Percentiles rank a stretch among this genome's conserved stretches.
phyloP scores from a whole-genome alignment of 495 filamentous ascomycete genomes.

The Hyaloscypha hepaticicola region DNA sequence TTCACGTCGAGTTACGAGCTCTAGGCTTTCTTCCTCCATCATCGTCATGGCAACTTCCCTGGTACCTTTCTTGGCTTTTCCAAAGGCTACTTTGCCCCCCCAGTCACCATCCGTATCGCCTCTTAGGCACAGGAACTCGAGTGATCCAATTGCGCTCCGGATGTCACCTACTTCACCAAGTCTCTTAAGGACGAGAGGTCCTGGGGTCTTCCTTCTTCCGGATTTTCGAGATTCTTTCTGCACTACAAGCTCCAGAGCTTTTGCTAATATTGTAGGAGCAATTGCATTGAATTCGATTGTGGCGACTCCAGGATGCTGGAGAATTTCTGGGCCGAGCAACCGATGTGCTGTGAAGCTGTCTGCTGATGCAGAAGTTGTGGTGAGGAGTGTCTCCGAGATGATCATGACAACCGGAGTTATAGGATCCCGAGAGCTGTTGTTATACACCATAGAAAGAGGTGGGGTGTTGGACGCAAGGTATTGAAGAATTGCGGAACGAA shows the following conservation, averaged over 20 bases:
- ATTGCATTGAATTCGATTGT: constrained; percentile 90
- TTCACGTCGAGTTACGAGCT: constrained; percentile 79
- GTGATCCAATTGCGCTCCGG: constrained; percentile 80
- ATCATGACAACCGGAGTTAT: constrained; percentile 82
- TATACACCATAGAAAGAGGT: constrained; percentile 35
- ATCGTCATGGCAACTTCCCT: constrained; percentile 59
- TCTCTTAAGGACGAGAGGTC: constrained; percentile 67
- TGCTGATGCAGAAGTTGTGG: constrained; percentile 68
- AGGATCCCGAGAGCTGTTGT: constrained; percentile 31
- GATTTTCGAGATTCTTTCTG: constrained; percentile 76
- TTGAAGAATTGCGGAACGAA: constrained; percentile 70
- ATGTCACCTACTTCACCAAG: constrained; percentile 87
- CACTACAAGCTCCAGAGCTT: constrained; percentile 76
- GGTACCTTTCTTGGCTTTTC: constrained; percentile 56
- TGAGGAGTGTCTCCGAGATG: constrained; percentile 81
- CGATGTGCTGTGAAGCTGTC: constrained; percentile 91
- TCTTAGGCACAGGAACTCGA: constrained; percentile 87
- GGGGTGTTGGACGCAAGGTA: constrained; percentile 65
- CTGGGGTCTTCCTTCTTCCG: constrained; percentile 63
- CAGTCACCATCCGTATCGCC: constrained; percentile 62
- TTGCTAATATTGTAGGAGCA: constrained; percentile 80
- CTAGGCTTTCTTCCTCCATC: constrained; percentile 69
- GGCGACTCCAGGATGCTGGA: constrained; percentile 69
- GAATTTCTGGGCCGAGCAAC: constrained; percentile 80
- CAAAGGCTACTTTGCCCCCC: constrained; percentile 63